Conservation (phyloP, 1,139 yeast species). For the Chernovozyma aurita region DNA sequence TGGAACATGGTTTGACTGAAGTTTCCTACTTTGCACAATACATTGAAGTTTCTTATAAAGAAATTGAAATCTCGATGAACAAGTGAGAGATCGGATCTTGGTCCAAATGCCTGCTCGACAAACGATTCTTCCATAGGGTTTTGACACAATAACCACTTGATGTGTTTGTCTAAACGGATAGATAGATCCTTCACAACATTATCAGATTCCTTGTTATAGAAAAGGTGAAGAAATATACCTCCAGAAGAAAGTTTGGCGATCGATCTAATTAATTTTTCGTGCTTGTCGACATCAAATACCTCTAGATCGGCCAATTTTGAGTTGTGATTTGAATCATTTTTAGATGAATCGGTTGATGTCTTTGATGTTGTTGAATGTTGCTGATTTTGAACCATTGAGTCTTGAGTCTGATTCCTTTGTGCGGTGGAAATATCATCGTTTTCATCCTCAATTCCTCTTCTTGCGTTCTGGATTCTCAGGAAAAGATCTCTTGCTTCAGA, state of each 20-base stretch:
- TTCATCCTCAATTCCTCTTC: constrained; percentile 11
- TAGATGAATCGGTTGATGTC: background rate
- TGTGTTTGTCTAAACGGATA: constrained; percentile 1
- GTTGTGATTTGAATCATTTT: background rate
- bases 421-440: constrained; percentile 4
- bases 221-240: background rate
- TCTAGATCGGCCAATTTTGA: background rate
- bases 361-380: constrained; percentile 4
- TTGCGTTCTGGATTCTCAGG: constrained; percentile 26
- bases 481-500: constrained; percentile 39
- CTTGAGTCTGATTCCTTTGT: background rate
- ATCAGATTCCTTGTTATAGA: background rate
- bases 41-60: constrained; percentile 25
- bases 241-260: background rate
- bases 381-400: too few species aligned
- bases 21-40: constrained; percentile 27
- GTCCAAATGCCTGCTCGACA: constrained; percentile 3
- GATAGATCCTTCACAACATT: background rate
- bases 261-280: background rate
- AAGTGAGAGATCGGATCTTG: constrained; percentile 6
- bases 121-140: constrained; percentile 2
- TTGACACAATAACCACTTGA: constrained; percentile 5
- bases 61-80: constrained; percentile 18
- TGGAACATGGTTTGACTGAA: constrained; percentile 26
- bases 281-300: constrained; percentile 8